Base-by-base conservation (phyloP, 2,329 filamentous ascomycete genomes). In the Ophiostoma ulmi region DNA sequence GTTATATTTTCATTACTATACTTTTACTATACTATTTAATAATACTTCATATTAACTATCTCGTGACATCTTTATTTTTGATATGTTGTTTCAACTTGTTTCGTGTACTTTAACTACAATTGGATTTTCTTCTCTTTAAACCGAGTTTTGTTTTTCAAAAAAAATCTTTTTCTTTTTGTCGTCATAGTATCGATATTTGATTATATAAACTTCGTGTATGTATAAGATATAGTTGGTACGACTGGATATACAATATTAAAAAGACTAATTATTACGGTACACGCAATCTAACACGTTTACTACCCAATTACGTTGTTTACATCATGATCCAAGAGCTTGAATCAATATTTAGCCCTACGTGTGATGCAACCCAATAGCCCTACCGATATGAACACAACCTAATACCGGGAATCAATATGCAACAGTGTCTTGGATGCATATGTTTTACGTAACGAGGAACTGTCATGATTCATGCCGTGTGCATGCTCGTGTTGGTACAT, bases 381-480 rank as follows among this genome's bases (percentile, higher is more conserved):
- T 58, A 58, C 22, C 52, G 52, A 58, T 58, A 58, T 14, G 6
- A 58, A 26, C 20, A 26, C 10, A 13, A 58, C 26, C 4, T 13
- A 58, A 58, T 58, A 48, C 44, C 44, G n/a, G 22, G 22, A 31
- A 58, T 26, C n/a, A 14, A 22, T 11, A 58, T 58, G 52, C 52
- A 58, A 58, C 52, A 10, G 52, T 58, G 52, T 58, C 22, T 58
- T 22, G 17, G n/a, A 58, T 58, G 52, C n/a, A 17, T 58, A n/a
- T 10, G 17, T 58, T 58, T 58, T 58, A 58, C 52, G 52, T 58
- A 58, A 58, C n/a, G n/a, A 26, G 11, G 52, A 26, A 14, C 52
- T 17, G 52, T 26, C 52, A 58, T 58, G 52, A 58, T 58, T 58
- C 52, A 58, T 58, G 52, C n/a, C 52, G 17, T 48, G 44, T 48